Conservation (phyloP, 2,329 filamentous ascomycete genomes). For the Botrytis deweyae region DNA sequence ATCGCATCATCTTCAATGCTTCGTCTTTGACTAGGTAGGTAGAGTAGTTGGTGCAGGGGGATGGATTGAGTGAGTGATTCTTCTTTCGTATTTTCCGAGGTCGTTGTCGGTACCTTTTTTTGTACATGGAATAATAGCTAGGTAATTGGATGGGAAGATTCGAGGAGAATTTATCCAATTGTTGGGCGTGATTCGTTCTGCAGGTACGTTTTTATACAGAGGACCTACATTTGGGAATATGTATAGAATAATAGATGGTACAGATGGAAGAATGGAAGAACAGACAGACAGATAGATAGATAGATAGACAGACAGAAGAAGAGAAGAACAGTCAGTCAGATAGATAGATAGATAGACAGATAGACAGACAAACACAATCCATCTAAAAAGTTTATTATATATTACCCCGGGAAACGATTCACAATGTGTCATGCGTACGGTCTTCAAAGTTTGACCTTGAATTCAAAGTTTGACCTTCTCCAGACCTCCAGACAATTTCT, state of each 20-base stretch:
- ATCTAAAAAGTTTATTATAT: background rate
- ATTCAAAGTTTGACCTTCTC: background rate
- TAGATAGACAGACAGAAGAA: too few species aligned
- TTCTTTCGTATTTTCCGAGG: background rate
- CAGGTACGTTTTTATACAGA: background rate
- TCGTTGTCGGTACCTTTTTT: background rate
- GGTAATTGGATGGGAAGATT: background rate
- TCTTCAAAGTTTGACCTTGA: background rate
- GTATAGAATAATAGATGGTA: background rate
- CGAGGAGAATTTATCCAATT: background rate
- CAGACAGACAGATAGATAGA: too few species aligned
- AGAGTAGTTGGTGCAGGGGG: background rate
- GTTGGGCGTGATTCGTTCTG: background rate
- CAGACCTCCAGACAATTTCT: background rate
- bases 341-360: background rate
- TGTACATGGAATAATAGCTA: fast-evolving
- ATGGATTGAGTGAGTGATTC: background rate
- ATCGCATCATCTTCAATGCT: background rate
- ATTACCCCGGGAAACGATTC: background rate
- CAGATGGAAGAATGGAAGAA: too few species aligned
- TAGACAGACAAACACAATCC: background rate
- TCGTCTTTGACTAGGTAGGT: background rate
- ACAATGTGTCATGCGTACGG: background rate
- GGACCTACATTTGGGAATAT: background rate
- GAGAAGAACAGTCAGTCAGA: too few species aligned